Evolutionary conservation across 805 yeast species (phyloP), one percentile per base, ranked within the genome.

Genomic region (Ogataea neopini): DNA sequence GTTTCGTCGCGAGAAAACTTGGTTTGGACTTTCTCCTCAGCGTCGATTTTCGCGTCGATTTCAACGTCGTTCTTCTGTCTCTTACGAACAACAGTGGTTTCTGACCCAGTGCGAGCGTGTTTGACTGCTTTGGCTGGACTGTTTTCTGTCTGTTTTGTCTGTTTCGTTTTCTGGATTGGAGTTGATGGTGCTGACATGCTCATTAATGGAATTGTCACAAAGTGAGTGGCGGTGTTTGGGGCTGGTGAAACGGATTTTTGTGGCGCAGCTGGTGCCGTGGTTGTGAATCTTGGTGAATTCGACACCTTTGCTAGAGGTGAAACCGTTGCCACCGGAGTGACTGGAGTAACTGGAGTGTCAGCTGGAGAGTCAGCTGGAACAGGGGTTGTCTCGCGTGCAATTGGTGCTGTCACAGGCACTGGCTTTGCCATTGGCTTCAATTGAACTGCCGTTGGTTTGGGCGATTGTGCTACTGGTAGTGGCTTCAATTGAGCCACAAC

Each of bases 1-100:
- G 68, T 47, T 39, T 67, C 66, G 48, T 59, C 54, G 37, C 41
- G 49, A 15, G 36, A 19, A 29, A 40, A 40, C n/a, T 32, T 35
- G 11, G 23, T 35, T 17, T 43, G 37, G 20, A 37, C 37, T 14
- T 47, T 22, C 15, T 43, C 39, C 6, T 40, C 36, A 17, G 44
- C 35, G 14, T 32, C 44, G 29, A 33, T 23, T 17, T 25, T 29
- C 36, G 25, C 40, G 25, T 20, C 35, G 35, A 19, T 19, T 17
- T 35, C 28, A 4, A 19, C 18, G n/a, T 41, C 49, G 40, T 8
- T 45, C 49, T 34, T 42, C 38, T 23, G 47, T 51, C 38, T 52
- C 43, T 9, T 36, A 42, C 40, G 39, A 7, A 18, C 23, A 13
- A n/a, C 25, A 10, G 40, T 20, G 22, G 23, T 30, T 18, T 28